phyloP scores from a whole-genome alignment of 2,329 filamentous ascomycete genomes.

The Alternaria arborescens region DNA sequence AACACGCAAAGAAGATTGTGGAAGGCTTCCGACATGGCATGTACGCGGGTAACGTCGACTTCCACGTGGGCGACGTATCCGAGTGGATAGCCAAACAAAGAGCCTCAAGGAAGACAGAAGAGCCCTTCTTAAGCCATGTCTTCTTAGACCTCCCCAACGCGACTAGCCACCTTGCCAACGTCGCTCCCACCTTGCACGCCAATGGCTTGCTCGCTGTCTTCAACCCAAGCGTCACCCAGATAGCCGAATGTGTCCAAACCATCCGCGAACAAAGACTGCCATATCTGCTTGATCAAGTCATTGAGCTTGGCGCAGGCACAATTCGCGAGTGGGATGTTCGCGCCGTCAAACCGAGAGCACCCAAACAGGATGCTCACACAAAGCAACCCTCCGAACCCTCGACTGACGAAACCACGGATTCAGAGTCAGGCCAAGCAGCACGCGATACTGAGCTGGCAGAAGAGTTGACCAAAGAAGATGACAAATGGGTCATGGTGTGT shows the following conservation, averaged over 20 bases:
- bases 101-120: conserved; percentile 32
- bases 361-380: conserved; percentile 31
- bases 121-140: conserved; percentile 74
- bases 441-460: conserved; percentile 42
- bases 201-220: conserved; percentile 75
- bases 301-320: conserved; percentile 65
- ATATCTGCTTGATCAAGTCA: conserved; percentile 65
- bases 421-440: conserved; percentile 31
- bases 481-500: conserved; percentile 50
- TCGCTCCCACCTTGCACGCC: conserved; percentile 67
- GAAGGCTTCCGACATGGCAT: conserved; percentile 73
- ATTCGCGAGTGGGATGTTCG: conserved; percentile 72
- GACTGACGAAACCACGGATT: conserved; percentile 23
- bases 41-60: conserved; percentile 75
- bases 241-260: conserved; percentile 68
- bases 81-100: conserved; percentile 67
- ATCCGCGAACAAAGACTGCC: conserved; percentile 65
- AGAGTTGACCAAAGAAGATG: conserved; percentile 34
- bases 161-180: conserved; percentile 60
- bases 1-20: conserved; percentile 71
- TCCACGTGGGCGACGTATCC: conserved; percentile 73
- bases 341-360: conserved; percentile 55
- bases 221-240: conserved; percentile 80
- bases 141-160: conserved; percentile 77
- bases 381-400: conserved; percentile 19